Evolutionary conservation across 257 asterid species (phyloP).

Genomic region (Orobanche coerulescens): DNA sequence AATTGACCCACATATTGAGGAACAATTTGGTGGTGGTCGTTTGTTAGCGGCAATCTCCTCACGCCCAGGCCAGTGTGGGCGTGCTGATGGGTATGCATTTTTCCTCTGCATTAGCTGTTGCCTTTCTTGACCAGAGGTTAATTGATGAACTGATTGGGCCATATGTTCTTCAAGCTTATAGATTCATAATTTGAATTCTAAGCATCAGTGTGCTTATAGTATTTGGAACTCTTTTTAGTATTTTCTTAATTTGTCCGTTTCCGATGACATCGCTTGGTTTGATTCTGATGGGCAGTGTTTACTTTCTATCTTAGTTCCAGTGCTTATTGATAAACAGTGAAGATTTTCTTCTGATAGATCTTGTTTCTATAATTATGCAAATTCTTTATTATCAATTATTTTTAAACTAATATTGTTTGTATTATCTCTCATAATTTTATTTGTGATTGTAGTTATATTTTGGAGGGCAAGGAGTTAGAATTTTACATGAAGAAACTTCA

Average conservation of each 20-base stretch:
- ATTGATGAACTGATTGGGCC: background rate
- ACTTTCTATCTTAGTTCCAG: no score
- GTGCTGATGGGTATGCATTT: constrained; percentile 48
- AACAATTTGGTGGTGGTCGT: constrained; percentile 53
- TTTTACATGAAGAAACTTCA: constrained; percentile 37
- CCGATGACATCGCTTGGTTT: background rate
- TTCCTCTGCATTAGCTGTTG: background rate
- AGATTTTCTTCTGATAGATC: no score
- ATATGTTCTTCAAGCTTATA: background rate
- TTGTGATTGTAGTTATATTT: constrained; percentile 19
- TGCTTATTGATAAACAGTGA: no score
- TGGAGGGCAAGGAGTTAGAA: constrained; percentile 38
- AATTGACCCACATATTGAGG: constrained; percentile 58
- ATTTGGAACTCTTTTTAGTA: no score
- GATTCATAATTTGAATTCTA: background rate
- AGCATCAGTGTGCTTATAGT: background rate
- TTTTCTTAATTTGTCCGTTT: background rate
- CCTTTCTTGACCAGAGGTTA: background rate
- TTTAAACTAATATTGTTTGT: no score
- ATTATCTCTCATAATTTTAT: background rate
- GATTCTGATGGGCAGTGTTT: background rate
- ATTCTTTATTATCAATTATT: no score
- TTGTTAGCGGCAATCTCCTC: constrained; percentile 52
- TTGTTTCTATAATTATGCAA: no score
- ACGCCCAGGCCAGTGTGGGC: constrained; percentile 66